Evolutionary conservation across 495 filamentous ascomycete species (phyloP).

Genomic region (Hyphodiscus hymeniophilus): DNA sequence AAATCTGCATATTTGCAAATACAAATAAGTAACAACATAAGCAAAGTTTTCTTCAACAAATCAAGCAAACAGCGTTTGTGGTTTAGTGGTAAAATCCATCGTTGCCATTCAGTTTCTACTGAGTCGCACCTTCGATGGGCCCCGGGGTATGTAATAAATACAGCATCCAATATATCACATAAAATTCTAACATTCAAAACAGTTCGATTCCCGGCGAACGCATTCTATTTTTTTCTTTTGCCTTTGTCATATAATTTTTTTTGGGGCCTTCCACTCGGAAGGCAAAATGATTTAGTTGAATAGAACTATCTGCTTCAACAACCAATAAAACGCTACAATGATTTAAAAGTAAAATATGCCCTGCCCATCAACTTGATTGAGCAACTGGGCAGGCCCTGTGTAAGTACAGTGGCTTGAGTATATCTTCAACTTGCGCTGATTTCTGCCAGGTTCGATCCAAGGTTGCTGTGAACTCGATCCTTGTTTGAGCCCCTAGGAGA

Average conservation of each 20-base stretch:
- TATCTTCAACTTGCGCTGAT: too few species aligned
- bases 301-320: background rate
- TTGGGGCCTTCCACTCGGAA: background rate
- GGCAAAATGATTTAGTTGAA: background rate
- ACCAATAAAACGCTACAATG: slow-evolving; percentile 10
- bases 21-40: too few species aligned
- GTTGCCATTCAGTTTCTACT: background rate
- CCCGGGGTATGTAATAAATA: background rate
- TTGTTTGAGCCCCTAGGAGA: too few species aligned
- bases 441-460: too few species aligned
- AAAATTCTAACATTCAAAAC: background rate
- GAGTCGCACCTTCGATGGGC: background rate
- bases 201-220: slow-evolving; percentile 1
- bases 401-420: too few species aligned
- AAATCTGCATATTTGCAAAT: too few species aligned
- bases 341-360: slow-evolving; percentile 25
- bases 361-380: too few species aligned
- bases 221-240: background rate
- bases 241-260: background rate
- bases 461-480: too few species aligned
- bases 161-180: background rate
- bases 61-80: background rate
- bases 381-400: too few species aligned
- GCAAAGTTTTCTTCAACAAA: too few species aligned
- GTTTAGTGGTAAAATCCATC: slow-evolving; percentile 2